Base-by-base conservation (phyloP, 2,329 filamentous ascomycete species). In the Zasmidium angulare region DNA sequence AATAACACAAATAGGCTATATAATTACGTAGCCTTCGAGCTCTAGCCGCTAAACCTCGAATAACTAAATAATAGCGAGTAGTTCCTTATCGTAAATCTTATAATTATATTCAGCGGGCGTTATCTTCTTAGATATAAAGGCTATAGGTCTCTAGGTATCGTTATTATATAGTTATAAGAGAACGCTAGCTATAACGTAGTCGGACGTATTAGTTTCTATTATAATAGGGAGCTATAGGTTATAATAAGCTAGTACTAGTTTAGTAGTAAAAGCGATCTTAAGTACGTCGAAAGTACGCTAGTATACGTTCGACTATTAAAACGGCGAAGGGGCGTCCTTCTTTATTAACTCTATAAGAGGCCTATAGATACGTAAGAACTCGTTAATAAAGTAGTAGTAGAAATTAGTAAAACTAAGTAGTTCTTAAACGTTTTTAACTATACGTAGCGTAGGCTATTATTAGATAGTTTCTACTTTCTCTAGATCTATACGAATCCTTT, bases 311-410 rank as follows among this genome's bases (percentile, higher is more conserved):
- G 19, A 3, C 46, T 49, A 55, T 47, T 48, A 17, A 9, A 19
- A 55, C 10, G 48, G 9, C 11, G 14, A 7, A 36, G 29, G 7
- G 29, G 29, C 29, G 29, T 23, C 10, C 23, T 29, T 55, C 10
- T 24, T 10, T 4, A 24, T 55, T 3, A 47, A 24, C 14, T 55
- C 26, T 7, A 19, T 57, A 24, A 57, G n/a, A 11, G 19, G 53
- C 46, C n/a, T 21, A 14, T 19, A 21, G 6, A 63, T 57, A 4
- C 47, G 40, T n/a, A 26, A 65, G 55, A 65, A 68, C 23, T 40
- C 46, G 14, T 63, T 31, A 48, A 68, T 66, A 61, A 68, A 36
- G 7, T 14, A 7, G 14, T 36, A 36, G 29, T 36, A 36, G 29
- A 36, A n/a, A n/a, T n/a, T n/a, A n/a, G n/a, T n/a, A n/a, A n/a